These are phyloP conservation scores for Globisporangium cystogenes DNA, from an alignment of 352 stramenopile genomes.

Conservation along the genomic window DNA sequence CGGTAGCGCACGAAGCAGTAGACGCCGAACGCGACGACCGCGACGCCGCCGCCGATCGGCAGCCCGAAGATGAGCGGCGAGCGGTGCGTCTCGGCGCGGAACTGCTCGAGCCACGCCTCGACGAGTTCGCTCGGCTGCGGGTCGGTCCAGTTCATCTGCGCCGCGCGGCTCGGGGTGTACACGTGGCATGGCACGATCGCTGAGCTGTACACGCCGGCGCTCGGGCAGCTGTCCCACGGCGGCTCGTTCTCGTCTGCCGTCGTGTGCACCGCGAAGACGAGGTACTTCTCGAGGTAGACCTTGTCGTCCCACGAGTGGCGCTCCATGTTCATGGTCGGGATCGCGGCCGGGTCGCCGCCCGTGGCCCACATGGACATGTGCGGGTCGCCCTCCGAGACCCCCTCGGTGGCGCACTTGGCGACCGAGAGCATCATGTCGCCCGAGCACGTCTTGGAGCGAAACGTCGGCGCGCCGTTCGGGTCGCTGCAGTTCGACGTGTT, in stretches of 20 bases:
- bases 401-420: slow-evolving; percentile 23
- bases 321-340: slow-evolving; percentile 10
- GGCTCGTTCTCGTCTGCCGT: slow-evolving; percentile 15
- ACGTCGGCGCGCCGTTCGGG: slow-evolving; percentile 10
- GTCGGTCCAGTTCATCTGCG: slow-evolving; percentile 8
- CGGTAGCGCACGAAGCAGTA: slow-evolving; percentile 3
- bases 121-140: slow-evolving; percentile 11
- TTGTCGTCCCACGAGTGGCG: slow-evolving; percentile 15
- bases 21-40: not conserved
- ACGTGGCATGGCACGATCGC: slow-evolving; percentile 24
- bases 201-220: slow-evolving; percentile 17
- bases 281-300: slow-evolving; percentile 3
- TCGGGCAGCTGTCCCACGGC: slow-evolving; percentile 17
- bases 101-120: slow-evolving; percentile 17
- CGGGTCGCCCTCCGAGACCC: not conserved
- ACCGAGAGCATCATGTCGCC: slow-evolving; percentile 28
- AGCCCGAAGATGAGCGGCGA: slow-evolving; percentile 3
- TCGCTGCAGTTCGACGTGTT: slow-evolving; percentile 23
- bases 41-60: slow-evolving; percentile 2
- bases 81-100: not conserved
- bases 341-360: slow-evolving; percentile 10
- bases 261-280: slow-evolving; percentile 16
- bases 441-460: slow-evolving; percentile 19
- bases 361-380: slow-evolving; percentile 26
- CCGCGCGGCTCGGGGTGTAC: slow-evolving; percentile 13